Base-by-base conservation (phyloP, 495 filamentous ascomycete species). In the Aspergillus wentii region DNA sequence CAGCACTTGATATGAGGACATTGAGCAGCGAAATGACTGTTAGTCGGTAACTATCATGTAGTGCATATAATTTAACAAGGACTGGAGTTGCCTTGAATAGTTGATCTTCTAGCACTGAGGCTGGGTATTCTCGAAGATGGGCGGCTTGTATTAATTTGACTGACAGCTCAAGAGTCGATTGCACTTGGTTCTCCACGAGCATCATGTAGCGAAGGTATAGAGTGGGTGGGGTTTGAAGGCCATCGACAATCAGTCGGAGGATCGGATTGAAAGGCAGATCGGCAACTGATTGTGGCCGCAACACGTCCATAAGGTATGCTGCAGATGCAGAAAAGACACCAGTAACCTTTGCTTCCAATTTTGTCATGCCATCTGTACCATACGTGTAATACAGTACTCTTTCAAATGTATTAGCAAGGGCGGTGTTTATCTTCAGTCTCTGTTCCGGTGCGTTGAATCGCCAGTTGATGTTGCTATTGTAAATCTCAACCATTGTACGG, bases 391-490 rank as follows among this genome's bases (percentile, higher is more conserved):
- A 66, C 8, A 95, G 56, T 19, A 95, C 74, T 14, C 72, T 78
- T 44, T 83, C 71, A 53, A 96, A 87, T 14, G 78, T 75, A 5
- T 55, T 68, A 6, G 83, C 73, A 17, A 96, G 74, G 51, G 46
- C 64, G 18, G 54, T 61, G 39, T 71, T 75, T 37, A 86, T 69
- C 38, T 75, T 67, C 43, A 83, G 72, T 33, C 80, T 77, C 35
- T 90, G 79, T 18, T 80, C 68, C 13, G 75, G 69, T 4, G 75
- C 69, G 8, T 71, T 70, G 54, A 94, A 95, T 48, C 79, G 83
- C 94, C 90, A 97, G 5, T 77, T 85, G 14, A 72, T 73, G 13
- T 79, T 84, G 57, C 82, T 87, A 62, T 91, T 85, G 49, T 87
- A 85, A 6, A 94, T 73, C 51, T 94, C 88, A 18, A 89, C 69